These are phyloP conservation scores for Plantago lanceolata DNA, from an alignment of 305 asterid genomes.

Conservation along the genomic window DNA sequence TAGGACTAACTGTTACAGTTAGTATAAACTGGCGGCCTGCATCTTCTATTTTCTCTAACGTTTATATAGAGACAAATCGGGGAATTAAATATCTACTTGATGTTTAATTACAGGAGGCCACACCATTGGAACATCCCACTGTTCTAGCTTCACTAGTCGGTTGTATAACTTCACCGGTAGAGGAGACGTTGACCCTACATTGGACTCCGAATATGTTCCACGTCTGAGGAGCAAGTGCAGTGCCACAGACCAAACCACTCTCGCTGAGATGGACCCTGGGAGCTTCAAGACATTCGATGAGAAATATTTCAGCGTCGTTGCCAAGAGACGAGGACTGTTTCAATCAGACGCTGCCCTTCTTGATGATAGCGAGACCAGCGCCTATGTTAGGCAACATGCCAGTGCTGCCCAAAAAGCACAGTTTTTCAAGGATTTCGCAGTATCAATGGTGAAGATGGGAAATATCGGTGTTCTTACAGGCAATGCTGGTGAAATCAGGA, in stretches of 20 bases:
- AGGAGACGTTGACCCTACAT: constrained; percentile 51
- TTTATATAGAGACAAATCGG: too few species aligned
- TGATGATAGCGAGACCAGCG: constrained; percentile 29
- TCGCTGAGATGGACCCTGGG: constrained; percentile 61
- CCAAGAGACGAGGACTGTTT: constrained; percentile 48
- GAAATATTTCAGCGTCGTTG: constrained; percentile 32
- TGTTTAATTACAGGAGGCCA: constrained; percentile 36
- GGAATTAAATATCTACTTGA: background rate
- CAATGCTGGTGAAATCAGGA: constrained; percentile 46
- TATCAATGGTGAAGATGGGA: constrained; percentile 65
- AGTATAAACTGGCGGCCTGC: too few species aligned
- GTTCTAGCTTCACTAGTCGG: constrained; percentile 47
- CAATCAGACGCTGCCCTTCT: constrained; percentile 55
- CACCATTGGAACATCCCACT: constrained; percentile 61
- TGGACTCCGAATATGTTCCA: constrained; percentile 42
- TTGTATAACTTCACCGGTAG: constrained; percentile 62
- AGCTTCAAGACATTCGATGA: constrained; percentile 44
- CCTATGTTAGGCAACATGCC: constrained; percentile 32
- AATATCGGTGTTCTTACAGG: constrained; percentile 47
- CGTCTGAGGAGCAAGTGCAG: constrained; percentile 34
- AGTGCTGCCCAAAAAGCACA: constrained; percentile 9
- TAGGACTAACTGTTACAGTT: too few species aligned
- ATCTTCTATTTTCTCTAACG: too few species aligned
- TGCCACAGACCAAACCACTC: constrained; percentile 29
- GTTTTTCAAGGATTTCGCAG: constrained; percentile 48